A percentile compares a stretch with the other conserved stretches of the same genome.
Evolutionary conservation across 208 protist genomes (phyloP).

Genomic region (Leishmania martiniquensis): DNA sequence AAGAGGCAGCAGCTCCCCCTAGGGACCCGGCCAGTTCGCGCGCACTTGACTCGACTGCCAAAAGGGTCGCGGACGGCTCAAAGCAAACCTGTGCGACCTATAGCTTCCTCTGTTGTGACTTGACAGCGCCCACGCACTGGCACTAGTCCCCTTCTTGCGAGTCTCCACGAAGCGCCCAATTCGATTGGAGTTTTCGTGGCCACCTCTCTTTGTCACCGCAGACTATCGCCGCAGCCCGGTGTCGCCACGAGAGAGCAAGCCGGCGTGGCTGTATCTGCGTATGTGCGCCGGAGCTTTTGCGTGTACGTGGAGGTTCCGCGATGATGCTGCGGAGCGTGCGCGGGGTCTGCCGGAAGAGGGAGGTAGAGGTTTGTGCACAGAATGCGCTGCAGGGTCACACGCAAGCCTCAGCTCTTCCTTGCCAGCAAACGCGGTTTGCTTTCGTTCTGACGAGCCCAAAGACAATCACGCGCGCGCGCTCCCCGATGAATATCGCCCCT

Average conservation of each 20-base stretch:
- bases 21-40: not conserved
- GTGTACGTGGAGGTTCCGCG: not conserved
- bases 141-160: not conserved
- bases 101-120: not conserved
- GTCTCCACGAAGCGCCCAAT: not conserved
- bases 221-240: not conserved
- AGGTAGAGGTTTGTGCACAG: not conserved
- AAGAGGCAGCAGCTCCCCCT: not conserved
- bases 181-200: not conserved
- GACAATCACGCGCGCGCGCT: not conserved
- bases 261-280: not conserved
- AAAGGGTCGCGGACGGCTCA: not conserved
- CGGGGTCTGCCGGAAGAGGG: not conserved
- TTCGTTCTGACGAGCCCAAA: not conserved
- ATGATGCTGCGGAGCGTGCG: not conserved
- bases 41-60: not conserved
- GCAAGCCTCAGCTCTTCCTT: not conserved
- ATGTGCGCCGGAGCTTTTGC: not conserved
- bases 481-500: not conserved
- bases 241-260: not conserved
- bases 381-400: not conserved
- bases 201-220: not conserved
- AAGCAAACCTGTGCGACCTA: not conserved
- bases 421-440: not conserved
- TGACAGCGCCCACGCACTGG: not conserved